Evolutionary conservation across 805 yeast species (phyloP).

Genomic region (Metschnikowia gelsemii): DNA sequence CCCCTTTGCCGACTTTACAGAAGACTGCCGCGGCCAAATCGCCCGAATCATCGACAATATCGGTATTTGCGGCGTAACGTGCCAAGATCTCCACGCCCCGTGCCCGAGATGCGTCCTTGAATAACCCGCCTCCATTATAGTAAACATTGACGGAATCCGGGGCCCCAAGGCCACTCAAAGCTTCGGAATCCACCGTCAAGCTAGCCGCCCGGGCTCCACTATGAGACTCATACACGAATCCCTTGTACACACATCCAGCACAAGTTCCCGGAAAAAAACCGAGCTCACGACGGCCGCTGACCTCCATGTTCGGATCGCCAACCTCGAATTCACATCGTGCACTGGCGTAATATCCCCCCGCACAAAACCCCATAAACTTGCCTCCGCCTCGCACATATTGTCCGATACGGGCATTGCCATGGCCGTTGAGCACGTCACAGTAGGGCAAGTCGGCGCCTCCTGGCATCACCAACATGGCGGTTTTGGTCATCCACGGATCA

Average conservation of each 20-base stretch:
- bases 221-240: conserved; percentile 77
- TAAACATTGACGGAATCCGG: conserved; percentile 42
- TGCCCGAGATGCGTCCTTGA: conserved; percentile 67
- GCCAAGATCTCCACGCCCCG: conserved; percentile 69
- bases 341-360: conserved; percentile 90
- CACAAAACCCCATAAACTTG: conserved; percentile 80
- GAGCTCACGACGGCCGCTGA: conserved; percentile 81
- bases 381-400: conserved; percentile 81
- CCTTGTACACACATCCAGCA: conserved; percentile 77
- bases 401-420: conserved; percentile 57
- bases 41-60: conserved; percentile 42
- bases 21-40: conserved; percentile 69
- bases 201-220: conserved; percentile 66
- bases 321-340: conserved; percentile 78
- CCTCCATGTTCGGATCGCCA: conserved; percentile 69
- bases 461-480: conserved; percentile 80
- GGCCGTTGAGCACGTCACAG: conserved; percentile 69
- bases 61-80: conserved; percentile 53
- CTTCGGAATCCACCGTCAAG: conserved; percentile 40
- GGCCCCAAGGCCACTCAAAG: conserved; percentile 12
- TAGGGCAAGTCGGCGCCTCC: conserved; percentile 97
- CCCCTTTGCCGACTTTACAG: conserved; percentile 70
- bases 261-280: conserved; percentile 78
- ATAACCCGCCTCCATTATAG: conserved; percentile 89
- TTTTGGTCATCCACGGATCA: conserved; percentile 83